A percentile compares a stretch with the other conserved stretches of the same genome.
Evolutionary conservation across 345 rosid genomes (phyloP).

Genomic region (Adansonia digitata): DNA sequence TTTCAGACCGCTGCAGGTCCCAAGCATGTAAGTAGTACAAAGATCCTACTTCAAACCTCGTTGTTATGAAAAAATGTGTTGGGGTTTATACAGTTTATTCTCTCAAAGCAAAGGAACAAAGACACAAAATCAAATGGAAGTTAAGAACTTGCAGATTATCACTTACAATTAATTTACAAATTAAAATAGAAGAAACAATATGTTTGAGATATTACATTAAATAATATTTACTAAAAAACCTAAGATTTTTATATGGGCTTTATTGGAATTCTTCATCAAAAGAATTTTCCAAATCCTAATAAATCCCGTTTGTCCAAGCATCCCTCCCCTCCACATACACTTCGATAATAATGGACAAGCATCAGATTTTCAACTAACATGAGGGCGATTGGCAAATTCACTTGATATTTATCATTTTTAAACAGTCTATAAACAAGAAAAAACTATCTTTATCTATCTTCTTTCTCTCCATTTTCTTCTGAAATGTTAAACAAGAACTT

Average conservation of each 20-base stretch:
- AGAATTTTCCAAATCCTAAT: conserved; percentile 1
- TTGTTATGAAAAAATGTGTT: background rate
- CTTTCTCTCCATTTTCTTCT: conserved; percentile 67
- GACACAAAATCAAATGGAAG: background rate
- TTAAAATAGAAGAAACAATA: conserved; percentile 2
- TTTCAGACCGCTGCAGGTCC: no score
- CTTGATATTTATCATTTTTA: conserved; percentile 4
- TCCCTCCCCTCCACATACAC: background rate
- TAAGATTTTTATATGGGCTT: background rate
- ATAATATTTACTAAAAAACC: conserved; percentile 1
- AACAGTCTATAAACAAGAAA: conserved; percentile 9
- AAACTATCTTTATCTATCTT: conserved; percentile 35
- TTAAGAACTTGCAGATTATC: background rate
- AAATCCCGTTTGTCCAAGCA: conserved; percentile 19
- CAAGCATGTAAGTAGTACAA: no score
- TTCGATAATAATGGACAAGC: background rate
- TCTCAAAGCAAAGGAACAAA: background rate
- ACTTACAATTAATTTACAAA: conserved; percentile 1
- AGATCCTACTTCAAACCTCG: conserved; percentile 8
- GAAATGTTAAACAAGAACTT: conserved; percentile 69
- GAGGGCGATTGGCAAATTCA: conserved; percentile 5
- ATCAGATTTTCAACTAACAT: background rate
- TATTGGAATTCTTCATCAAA: conserved; percentile 5
- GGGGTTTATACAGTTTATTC: background rate
- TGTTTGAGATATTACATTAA: background rate